Evolutionary conservation across 2,329 filamentous ascomycete genomes (phyloP).

Genomic region (Xylariales sp.): DNA sequence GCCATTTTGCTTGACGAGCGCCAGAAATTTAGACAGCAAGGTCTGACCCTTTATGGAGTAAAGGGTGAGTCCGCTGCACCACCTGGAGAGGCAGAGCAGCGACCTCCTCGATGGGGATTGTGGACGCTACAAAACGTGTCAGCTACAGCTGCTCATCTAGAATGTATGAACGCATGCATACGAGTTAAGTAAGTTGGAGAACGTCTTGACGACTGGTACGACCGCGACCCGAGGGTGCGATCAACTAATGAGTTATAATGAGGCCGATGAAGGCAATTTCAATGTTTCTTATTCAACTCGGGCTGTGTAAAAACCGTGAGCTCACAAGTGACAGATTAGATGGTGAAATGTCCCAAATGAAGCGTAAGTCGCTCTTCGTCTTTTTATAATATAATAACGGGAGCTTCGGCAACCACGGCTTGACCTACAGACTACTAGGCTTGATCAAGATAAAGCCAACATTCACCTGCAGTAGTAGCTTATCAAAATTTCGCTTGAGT

Average conservation of each 20-base stretch:
- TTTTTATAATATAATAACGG: no score
- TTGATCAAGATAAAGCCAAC: no score
- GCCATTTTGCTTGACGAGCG: slow-evolving; percentile 74
- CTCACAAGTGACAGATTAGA: no score
- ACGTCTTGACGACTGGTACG: slow-evolving; percentile 78
- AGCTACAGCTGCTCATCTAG: background rate
- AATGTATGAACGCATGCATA: slow-evolving; percentile 44
- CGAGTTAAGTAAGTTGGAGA: slow-evolving; percentile 98
- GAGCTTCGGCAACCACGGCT: no score
- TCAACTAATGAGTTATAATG: slow-evolving; percentile 31
- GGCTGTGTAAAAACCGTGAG: no score
- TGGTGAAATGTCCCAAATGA: no score
- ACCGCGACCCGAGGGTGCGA: slow-evolving; percentile 57
- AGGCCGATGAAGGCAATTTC: slow-evolving; percentile 1
- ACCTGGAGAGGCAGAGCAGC: slow-evolving; percentile 79
- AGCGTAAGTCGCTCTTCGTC: no score
- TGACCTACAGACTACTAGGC: no score
- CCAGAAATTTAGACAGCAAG: no score
- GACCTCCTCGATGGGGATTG: slow-evolving; percentile 94
- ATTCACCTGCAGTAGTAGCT: no score
- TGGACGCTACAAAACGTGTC: slow-evolving; percentile 59
- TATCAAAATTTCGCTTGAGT: no score
- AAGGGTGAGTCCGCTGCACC: slow-evolving; percentile 67
- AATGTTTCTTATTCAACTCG: no score
- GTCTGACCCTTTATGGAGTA: slow-evolving; percentile 47